Percentiles rank a stretch among this genome's conserved stretches.
These are phyloP conservation scores for Lactarius pseudohatsudake DNA, from an alignment of 768 basidiomycete species.

Conservation along the genomic window DNA sequence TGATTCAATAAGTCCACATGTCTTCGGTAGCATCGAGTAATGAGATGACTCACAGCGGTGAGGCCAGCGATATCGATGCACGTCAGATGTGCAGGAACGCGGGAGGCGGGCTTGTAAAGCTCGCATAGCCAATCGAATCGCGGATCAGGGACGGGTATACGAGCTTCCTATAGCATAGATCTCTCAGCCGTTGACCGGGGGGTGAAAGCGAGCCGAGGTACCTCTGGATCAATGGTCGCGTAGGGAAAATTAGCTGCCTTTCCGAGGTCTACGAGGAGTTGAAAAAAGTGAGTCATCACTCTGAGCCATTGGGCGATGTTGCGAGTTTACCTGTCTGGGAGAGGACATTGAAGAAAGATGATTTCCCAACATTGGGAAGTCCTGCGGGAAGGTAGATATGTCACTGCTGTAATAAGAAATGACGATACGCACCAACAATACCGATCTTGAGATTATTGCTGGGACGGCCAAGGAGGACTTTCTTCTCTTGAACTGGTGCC, in stretches of 20 bases:
- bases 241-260: constrained; percentile 99
- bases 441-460: constrained; percentile 98
- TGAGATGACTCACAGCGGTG: constrained; percentile 65
- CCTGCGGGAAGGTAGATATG: constrained; percentile 44
- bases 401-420: neutral
- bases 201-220: constrained; percentile 24
- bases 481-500: constrained; percentile 74
- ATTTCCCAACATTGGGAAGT: constrained; percentile 96
- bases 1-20: constrained; percentile 19
- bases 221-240: constrained; percentile 87
- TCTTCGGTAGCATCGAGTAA: constrained; percentile 4
- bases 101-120: constrained; percentile 83
- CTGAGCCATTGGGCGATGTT: neutral
- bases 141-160: constrained; percentile 90
- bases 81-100: constrained; percentile 92
- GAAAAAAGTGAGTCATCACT: constrained; percentile 27
- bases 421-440: constrained; percentile 80
- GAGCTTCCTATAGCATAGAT: constrained; percentile 58
- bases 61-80: constrained; percentile 99
- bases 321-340: constrained; percentile 75
- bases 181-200: neutral
- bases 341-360: constrained; percentile 97
- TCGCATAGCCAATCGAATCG: constrained; percentile 96
- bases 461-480: constrained; percentile 83
- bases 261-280: constrained; percentile 60